phyloP scores from a whole-genome alignment of 768 basidiomycete genomes.

The Boletus speciosus region DNA sequence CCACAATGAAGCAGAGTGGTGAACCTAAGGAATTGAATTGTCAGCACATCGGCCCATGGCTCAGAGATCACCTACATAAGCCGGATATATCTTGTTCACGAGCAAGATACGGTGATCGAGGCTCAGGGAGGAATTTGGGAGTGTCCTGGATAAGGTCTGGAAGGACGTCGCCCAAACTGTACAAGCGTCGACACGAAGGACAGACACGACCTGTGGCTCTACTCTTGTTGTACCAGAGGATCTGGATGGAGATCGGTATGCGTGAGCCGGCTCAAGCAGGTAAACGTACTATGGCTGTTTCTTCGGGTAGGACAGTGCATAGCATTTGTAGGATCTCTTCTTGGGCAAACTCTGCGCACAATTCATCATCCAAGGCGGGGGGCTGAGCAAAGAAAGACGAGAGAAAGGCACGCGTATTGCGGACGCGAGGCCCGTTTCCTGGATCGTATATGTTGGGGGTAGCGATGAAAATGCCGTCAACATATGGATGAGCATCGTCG shows the following conservation, averaged over 20 bases:
- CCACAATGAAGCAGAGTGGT: constrained; percentile 70
- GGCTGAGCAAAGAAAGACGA: constrained; percentile 64
- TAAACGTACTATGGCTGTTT: constrained; percentile 60
- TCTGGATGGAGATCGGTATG: constrained; percentile 37
- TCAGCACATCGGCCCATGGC: not conserved
- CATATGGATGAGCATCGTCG: not conserved
- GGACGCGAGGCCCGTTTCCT: constrained; percentile 75
- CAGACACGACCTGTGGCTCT: constrained; percentile 67
- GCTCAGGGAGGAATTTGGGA: constrained; percentile 13
- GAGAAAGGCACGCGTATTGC: constrained; percentile 63
- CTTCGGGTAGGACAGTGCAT: constrained; percentile 62
- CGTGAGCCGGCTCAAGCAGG: not conserved
- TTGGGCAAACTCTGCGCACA: constrained; percentile 77
- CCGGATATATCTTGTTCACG: constrained; percentile 74
- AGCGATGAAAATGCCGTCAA: constrained; percentile 29
- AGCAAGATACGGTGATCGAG: constrained; percentile 38
- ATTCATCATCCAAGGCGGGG: constrained; percentile 56
- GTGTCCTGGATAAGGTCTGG: constrained; percentile 41
- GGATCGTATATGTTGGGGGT: constrained; percentile 71
- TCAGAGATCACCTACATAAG: constrained; percentile 51
- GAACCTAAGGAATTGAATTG: constrained; percentile 50
- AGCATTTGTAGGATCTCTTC: constrained; percentile 75
- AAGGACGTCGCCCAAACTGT: constrained; percentile 63
- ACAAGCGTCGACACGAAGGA: constrained; percentile 73
- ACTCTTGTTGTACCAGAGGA: constrained; percentile 86